phyloP scores from a whole-genome alignment of 805 yeast genomes.

The Vanderwaltozyma polyspora region DNA sequence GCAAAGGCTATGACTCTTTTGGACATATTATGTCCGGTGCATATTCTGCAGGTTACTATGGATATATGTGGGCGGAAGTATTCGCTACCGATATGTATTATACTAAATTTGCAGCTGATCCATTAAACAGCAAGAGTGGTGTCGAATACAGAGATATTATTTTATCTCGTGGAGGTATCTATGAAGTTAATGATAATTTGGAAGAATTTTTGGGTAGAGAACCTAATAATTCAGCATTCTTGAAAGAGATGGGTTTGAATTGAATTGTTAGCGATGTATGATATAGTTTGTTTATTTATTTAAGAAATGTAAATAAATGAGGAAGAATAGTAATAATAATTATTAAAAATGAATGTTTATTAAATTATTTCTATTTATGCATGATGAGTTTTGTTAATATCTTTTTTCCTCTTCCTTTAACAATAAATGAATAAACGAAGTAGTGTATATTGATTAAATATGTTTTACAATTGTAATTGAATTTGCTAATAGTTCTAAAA shows the following conservation, averaged over 20 bases:
- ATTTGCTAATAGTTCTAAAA: slow-evolving; percentile 17
- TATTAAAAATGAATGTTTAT: too few relatives aligned
- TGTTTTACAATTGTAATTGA: slow-evolving; percentile 14
- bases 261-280: too few relatives aligned
- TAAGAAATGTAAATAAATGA: too few relatives aligned
- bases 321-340: too few relatives aligned
- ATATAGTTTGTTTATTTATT: too few relatives aligned
- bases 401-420: neutral
- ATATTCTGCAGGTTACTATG: slow-evolving; percentile 79
- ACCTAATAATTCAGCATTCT: slow-evolving; percentile 64
- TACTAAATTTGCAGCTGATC: slow-evolving; percentile 54
- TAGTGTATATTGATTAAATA: too few relatives aligned
- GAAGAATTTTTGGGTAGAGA: slow-evolving; percentile 61
- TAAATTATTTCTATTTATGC: too few relatives aligned
- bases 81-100: slow-evolving; percentile 78
- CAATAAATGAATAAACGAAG: slow-evolving; percentile 3
- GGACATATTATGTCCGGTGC: slow-evolving; percentile 75
- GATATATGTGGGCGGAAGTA: slow-evolving; percentile 77
- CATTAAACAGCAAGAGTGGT: slow-evolving; percentile 54
- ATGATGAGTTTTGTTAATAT: too few relatives aligned
- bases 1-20: slow-evolving; percentile 66
- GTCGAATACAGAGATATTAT: slow-evolving; percentile 58
- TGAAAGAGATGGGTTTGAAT: slow-evolving; percentile 48
- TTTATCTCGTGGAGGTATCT: slow-evolving; percentile 60
- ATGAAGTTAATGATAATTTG: slow-evolving; percentile 56